Evolutionary conservation across 192 early-diverging fungal species (phyloP).

Genomic region (Obelidium mucronatum): DNA sequence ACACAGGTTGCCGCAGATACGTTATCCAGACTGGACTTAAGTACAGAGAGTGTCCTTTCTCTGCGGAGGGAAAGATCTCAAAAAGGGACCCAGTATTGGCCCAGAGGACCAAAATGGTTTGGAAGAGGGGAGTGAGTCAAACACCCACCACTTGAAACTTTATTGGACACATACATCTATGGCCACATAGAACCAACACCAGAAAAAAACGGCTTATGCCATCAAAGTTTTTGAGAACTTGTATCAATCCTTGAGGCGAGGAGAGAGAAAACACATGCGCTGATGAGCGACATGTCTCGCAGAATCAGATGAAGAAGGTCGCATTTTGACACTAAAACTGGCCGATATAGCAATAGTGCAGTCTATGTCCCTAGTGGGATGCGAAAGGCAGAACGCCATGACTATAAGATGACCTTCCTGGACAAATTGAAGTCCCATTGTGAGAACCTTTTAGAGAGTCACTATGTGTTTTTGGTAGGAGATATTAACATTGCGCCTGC

Average conservation of each 20-base stretch:
- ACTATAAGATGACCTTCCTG: constrained; percentile 15
- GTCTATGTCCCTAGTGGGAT: constrained; percentile 18
- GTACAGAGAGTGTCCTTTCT: not conserved
- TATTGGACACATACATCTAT: not conserved
- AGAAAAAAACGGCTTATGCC: not conserved
- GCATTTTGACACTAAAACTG: not conserved
- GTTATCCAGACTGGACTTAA: not conserved
- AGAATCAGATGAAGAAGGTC: not conserved
- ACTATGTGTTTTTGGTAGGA: constrained; percentile 3
- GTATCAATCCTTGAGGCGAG: not conserved
- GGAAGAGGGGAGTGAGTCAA: not conserved
- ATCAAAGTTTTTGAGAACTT: not conserved
- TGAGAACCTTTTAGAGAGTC: not conserved
- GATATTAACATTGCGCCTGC: constrained; percentile 25
- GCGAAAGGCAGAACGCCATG: constrained; percentile 3
- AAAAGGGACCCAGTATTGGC: not conserved
- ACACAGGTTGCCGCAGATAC: constrained; percentile 4
- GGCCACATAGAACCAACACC: not conserved
- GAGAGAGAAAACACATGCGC: not conserved
- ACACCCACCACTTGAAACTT: not conserved
- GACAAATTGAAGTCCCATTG: not conserved
- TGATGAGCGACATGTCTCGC: not conserved
- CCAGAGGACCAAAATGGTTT: not conserved
- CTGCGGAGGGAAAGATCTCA: not conserved
- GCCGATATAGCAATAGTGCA: not conserved